Evolutionary conservation across 306 rosid species (phyloP).

Genomic region (Ceratonia siliqua): DNA sequence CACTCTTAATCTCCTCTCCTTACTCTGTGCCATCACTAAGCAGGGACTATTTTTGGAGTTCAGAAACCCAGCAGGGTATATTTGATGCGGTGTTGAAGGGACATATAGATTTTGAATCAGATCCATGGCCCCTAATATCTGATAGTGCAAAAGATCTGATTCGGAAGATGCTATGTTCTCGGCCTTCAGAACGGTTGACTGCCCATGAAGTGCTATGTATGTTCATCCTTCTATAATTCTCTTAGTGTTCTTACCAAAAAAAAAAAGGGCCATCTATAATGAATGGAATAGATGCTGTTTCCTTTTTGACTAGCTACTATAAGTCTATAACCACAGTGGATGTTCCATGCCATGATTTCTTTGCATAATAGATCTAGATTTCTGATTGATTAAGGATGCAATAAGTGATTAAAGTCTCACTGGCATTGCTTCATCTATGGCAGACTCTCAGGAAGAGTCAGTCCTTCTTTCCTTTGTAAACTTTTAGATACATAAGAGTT

Average conservation of each 20-base stretch:
- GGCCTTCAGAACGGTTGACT: constrained; percentile 74
- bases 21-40: constrained; percentile 34
- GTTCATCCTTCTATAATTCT: constrained; percentile 44
- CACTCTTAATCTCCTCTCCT: constrained; percentile 28
- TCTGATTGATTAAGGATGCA: constrained; percentile 29
- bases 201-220: constrained; percentile 94
- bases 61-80: constrained; percentile 98
- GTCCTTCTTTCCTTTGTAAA: neutral
- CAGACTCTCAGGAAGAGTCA: constrained; percentile 13
- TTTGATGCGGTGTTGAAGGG: constrained; percentile 96
- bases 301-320: constrained; percentile 25
- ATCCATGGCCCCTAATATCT: constrained; percentile 92
- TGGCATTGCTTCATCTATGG: neutral
- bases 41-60: constrained; percentile 41
- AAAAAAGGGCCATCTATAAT: constrained; percentile 14
- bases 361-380: neutral
- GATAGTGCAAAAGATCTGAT: constrained; percentile 84
- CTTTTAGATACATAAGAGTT: constrained; percentile 1
- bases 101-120: constrained; percentile 87
- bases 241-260: constrained; percentile 10
- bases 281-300: constrained; percentile 18
- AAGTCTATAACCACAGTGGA: constrained; percentile 13
- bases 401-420: constrained; percentile 25
- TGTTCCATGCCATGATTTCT: neutral
- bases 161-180: constrained; percentile 82